Percentiles rank a stretch among this genome's conserved stretches.
These are phyloP conservation scores for Aspergillus sp. DNA, from an alignment of 2,329 filamentous ascomycete genomes.

Conservation along the genomic window DNA sequence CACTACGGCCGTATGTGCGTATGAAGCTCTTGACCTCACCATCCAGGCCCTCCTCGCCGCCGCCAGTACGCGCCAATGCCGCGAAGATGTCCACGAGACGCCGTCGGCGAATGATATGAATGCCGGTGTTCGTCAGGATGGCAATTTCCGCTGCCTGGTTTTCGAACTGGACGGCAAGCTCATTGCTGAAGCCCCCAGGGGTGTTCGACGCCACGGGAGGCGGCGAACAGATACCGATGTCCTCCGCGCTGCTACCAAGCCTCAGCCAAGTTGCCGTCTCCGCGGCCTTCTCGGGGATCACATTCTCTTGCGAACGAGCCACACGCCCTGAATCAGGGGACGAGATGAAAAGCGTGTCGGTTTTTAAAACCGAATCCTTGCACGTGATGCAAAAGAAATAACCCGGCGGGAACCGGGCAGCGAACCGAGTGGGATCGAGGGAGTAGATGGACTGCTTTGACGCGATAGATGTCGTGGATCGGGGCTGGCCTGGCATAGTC, in stretches of 20 bases:
- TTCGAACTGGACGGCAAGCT: constrained; percentile 95
- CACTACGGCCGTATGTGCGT: constrained; percentile 78
- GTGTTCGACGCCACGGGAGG: constrained; percentile 68
- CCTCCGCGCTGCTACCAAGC: constrained; percentile 71
- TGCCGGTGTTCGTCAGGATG: constrained; percentile 84
- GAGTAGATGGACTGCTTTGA: constrained; percentile 50
- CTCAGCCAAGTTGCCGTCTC: constrained; percentile 81
- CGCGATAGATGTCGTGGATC: constrained; percentile 42
- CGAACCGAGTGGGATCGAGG: constrained; percentile 41
- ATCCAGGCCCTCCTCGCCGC: constrained; percentile 73
- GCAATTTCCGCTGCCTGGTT: constrained; percentile 78
- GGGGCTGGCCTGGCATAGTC: constrained; percentile 24
- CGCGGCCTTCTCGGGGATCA: constrained; percentile 60
- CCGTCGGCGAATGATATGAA: constrained; percentile 80
- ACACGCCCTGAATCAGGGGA: constrained; percentile 88
- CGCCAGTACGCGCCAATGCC: constrained; percentile 70
- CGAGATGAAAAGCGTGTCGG: constrained; percentile 76
- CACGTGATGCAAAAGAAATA: constrained; percentile 85
- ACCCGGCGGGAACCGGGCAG: constrained; percentile 71
- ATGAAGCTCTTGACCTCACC: constrained; percentile 81
- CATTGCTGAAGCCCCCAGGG: constrained; percentile 85
- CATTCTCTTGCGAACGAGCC: constrained; percentile 54
- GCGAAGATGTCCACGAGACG: constrained; percentile 92
- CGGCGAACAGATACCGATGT: constrained; percentile 72
- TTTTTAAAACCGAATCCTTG: constrained; percentile 58